Conservation (phyloP, 768 basidiomycete species). For the Suillus spraguei region DNA sequence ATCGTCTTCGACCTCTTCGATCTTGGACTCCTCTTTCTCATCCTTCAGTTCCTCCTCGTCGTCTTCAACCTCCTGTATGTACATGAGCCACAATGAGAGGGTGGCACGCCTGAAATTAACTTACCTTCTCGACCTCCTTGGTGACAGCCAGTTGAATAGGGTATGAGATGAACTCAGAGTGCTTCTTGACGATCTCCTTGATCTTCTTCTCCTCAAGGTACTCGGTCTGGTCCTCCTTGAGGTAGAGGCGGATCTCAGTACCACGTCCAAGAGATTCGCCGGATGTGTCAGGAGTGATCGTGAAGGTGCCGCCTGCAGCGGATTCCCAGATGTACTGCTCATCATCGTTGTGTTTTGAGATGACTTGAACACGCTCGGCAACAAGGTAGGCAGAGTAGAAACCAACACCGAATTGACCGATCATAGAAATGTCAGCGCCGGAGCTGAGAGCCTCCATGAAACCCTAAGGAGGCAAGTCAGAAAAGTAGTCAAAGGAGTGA, state of each 20-base stretch:
- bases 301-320: conserved; percentile 99
- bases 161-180: conserved; percentile 99
- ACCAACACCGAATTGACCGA: conserved; percentile 99
- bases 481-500: conserved; percentile 8
- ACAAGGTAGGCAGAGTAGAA: conserved; percentile 99
- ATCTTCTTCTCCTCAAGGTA: conserved; percentile 99
- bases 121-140: conserved; percentile 98
- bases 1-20: conserved; percentile 83
- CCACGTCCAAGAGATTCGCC: conserved; percentile 94
- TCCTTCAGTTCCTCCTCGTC: conserved; percentile 75
- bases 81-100: conserved; percentile 1
- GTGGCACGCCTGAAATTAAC: conserved; percentile 21
- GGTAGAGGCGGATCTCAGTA: conserved; percentile 85
- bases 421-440: conserved; percentile 93
- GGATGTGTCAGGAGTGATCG: conserved; percentile 91
- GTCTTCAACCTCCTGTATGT: conserved; percentile 79
- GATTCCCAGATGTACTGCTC: conserved; percentile 99
- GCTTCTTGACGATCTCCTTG: conserved; percentile 99
- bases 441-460: conserved; percentile 99
- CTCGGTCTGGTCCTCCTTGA: conserved; percentile 99
- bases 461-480: conserved; percentile 51
- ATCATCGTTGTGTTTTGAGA: conserved; percentile 99
- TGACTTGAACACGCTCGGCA: conserved; percentile 96
- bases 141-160: conserved; percentile 98
- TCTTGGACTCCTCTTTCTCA: conserved; percentile 75